A percentile compares a stretch with the other conserved stretches of the same genome.
These are phyloP conservation scores for Trichophyton simii DNA, from an alignment of 2,329 filamentous ascomycete species.

Conservation along the genomic window DNA sequence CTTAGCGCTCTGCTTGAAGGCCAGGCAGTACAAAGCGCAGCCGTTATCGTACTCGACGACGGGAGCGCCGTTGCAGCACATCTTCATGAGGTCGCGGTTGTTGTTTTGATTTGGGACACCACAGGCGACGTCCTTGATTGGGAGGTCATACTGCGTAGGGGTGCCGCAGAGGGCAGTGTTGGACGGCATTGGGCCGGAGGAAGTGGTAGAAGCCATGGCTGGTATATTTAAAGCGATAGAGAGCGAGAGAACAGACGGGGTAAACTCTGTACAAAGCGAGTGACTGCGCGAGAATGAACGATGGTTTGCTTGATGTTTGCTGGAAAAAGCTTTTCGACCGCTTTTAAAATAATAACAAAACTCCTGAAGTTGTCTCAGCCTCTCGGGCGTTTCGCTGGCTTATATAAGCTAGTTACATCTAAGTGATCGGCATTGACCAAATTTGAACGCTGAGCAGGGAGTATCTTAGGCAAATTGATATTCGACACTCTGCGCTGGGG, in stretches of 20 bases:
- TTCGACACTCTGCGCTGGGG: too few species aligned
- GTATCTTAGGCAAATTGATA: too few species aligned
- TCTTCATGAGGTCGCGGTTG: constrained; percentile 13
- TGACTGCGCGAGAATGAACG: neutral
- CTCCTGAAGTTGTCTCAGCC: too few species aligned
- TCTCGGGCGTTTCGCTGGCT: too few species aligned
- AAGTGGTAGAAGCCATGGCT: constrained; percentile 11
- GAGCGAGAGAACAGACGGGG: neutral
- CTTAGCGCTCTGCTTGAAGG: constrained; percentile 17
- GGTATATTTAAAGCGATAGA: constrained; percentile 1
- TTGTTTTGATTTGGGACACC: constrained; percentile 16
- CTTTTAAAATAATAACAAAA: too few species aligned
- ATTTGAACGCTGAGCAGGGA: too few species aligned
- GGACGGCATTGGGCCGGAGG: constrained; percentile 6
- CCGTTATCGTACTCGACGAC: constrained; percentile 16
- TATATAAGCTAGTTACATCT: too few species aligned
- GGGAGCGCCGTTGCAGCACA: constrained; percentile 15
- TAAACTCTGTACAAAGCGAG: neutral
- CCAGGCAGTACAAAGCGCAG: constrained; percentile 17
- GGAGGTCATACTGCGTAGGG: constrained; percentile 17
- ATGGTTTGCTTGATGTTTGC: neutral
- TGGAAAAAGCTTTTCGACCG: neutral
- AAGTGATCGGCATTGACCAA: too few species aligned
- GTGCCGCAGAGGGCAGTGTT: constrained; percentile 8
- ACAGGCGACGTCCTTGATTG: constrained; percentile 18